Evolutionary conservation across 23 red algal genomes (phyloP), one percentile per base, ranked within the genome.

Genomic region (Gracilariopsis chorda): DNA sequence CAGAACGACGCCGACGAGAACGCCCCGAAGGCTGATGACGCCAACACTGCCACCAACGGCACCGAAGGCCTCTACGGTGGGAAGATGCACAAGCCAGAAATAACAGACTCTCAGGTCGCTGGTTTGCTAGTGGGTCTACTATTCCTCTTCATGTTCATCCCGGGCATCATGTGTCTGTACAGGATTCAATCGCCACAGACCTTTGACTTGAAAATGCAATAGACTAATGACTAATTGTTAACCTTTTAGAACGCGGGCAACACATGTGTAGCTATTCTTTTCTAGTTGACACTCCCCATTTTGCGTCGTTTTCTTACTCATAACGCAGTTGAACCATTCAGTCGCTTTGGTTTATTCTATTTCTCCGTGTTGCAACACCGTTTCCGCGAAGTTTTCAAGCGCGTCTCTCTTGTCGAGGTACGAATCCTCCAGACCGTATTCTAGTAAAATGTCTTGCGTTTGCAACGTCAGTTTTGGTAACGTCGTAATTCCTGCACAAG

Each of bases 161-260:
- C 94, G 1, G 94, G 94, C 32, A 49, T 96, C 40, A 77, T 88
- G 57, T 96, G 94, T 77, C 72, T 96, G 20, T 92, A 47, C 30
- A 86, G 73, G 51, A 91, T 96, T 73, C 87, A 91, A 46, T 33
- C 94, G 13, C 94, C 94, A 32, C 79, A 83, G 62, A 77, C 77
- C 46, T 96, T 96, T 53, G 94, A 91, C 28, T 87, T 60, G 64
- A 94, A 94, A 57, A 94, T 87, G 68, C 80, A 94, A 78, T 94
- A 78, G 80, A 40, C 48, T 68, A 3, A 3, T 32, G 58, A 32
- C 64, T 87, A 57, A 45, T 87, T 73, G 46, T 52, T 46, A 73
- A 73, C 42, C 42, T 42, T 37, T 73, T 73, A 45, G 21, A 20
- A 69, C 36, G 63, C 63, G 63, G 8, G 2, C 28, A 25, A 65